Conservation (phyloP, 306 rosid genomes). For the Vigna hirtella region DNA sequence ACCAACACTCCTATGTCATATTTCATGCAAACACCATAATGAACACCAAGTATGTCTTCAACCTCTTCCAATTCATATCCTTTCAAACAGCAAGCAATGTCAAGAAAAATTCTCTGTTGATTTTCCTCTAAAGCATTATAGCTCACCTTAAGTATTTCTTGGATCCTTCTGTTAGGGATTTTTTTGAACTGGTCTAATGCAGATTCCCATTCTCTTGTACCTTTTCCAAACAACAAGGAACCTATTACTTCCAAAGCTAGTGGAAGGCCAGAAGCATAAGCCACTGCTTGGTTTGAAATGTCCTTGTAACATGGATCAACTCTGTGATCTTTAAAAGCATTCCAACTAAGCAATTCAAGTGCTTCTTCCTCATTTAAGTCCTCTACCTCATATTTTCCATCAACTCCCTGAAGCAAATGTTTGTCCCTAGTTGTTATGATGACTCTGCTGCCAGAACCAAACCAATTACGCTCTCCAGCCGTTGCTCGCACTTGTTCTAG, state of each 20-base stretch:
- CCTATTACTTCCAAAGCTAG: slow-evolving; percentile 43
- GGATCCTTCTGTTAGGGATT: background rate
- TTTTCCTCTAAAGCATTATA: slow-evolving; percentile 17
- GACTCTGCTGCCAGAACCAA: slow-evolving; percentile 40
- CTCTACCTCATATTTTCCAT: background rate
- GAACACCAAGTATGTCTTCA: background rate
- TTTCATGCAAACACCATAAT: background rate
- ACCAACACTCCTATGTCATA: background rate
- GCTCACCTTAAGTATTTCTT: slow-evolving; percentile 17
- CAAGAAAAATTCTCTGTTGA: slow-evolving; percentile 25
- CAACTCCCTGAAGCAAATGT: slow-evolving; percentile 36
- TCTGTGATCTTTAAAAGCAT: slow-evolving; percentile 21
- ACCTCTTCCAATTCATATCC: background rate
- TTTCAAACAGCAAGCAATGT: slow-evolving; percentile 39
- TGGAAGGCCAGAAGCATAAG: slow-evolving; percentile 39
- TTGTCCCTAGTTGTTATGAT: slow-evolving; percentile 43
- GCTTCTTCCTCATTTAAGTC: background rate
- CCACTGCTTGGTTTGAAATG: background rate
- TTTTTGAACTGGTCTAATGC: background rate
- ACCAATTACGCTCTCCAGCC: slow-evolving; percentile 31
- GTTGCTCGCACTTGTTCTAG: slow-evolving; percentile 12
- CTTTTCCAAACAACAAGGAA: slow-evolving; percentile 19
- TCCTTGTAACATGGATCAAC: background rate
- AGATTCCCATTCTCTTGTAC: slow-evolving; percentile 21
- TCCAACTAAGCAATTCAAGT: slow-evolving; percentile 42